Percentiles rank a stretch among this genome's conserved stretches.
These are phyloP conservation scores for Pythium oligandrum DNA, from an alignment of 352 stramenopile species.

Conservation along the genomic window DNA sequence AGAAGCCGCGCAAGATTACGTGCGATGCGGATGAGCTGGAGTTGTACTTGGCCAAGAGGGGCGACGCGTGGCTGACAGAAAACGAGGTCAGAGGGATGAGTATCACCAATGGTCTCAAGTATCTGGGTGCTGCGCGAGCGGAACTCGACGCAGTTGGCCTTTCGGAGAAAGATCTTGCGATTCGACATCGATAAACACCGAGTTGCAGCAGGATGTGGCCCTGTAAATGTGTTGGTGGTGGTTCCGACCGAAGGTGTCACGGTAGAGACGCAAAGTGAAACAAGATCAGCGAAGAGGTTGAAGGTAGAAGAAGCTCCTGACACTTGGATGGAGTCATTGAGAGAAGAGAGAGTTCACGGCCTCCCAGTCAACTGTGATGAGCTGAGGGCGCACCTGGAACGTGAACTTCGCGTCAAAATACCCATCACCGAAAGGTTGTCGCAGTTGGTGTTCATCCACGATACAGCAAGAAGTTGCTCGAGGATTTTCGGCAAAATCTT, in stretches of 20 bases:
- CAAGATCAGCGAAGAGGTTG: conserved; percentile 1
- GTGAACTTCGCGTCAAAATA: conserved; percentile 9
- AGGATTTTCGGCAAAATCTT: background rate
- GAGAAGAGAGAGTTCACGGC: conserved; percentile 2
- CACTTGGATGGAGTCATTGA: conserved; percentile 3
- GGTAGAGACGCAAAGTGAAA: too few species aligned
- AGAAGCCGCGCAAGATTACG: conserved; percentile 1
- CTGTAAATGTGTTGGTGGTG: conserved; percentile 8
- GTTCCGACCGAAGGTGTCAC: conserved; percentile 1
- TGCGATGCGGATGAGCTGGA: conserved; percentile 8
- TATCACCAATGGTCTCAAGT: background rate
- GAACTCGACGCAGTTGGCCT: background rate
- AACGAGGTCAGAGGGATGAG: background rate
- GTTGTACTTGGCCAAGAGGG: conserved; percentile 10
- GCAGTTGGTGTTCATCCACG: background rate
- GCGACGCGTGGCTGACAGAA: conserved; percentile 3
- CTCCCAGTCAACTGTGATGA: conserved; percentile 4
- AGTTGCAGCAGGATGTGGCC: background rate
- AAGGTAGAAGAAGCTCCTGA: conserved; percentile 1
- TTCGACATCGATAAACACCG: background rate
- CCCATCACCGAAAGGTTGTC: conserved; percentile 1
- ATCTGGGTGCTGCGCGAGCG: background rate
- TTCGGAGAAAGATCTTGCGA: background rate
- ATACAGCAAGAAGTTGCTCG: conserved; percentile 1
- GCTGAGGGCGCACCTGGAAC: conserved; percentile 5